Conservation (phyloP, 2,329 filamentous ascomycete genomes). For the Aspergillus quadricinctus region DNA sequence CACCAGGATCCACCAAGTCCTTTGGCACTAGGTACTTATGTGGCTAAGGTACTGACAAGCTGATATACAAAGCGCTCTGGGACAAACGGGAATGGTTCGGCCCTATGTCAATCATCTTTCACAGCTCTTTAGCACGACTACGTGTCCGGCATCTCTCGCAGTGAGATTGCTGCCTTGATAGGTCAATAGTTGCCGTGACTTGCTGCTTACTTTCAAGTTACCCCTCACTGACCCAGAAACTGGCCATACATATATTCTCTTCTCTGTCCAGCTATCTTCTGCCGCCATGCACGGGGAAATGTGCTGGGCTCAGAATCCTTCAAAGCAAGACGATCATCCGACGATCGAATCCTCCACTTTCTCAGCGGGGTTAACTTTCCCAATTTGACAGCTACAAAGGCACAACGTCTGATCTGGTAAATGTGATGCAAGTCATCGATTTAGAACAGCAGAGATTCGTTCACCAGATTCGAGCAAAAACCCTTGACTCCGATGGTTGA, state of each 20-base stretch:
- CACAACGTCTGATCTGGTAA: not conserved
- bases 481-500: not conserved
- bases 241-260: constrained; percentile 4
- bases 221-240: constrained; percentile 6
- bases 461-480: not conserved
- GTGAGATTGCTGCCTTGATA: not conserved
- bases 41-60: not conserved
- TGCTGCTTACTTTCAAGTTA: constrained; percentile 1
- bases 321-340: constrained; percentile 13
- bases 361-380: constrained; percentile 10
- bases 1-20: not conserved
- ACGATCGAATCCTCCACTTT: constrained; percentile 11
- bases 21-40: not conserved
- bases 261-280: constrained; percentile 1
- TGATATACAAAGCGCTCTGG: not conserved
- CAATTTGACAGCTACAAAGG: not conserved
- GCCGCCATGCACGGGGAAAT: not conserved
- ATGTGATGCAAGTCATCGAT: not conserved
- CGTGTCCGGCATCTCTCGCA: not conserved
- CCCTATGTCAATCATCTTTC: not conserved
- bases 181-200: not conserved
- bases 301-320: constrained; percentile 3
- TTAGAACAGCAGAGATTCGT: not conserved
- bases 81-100: not conserved
- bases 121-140: not conserved